A percentile compares a stretch with the other conserved stretches of the same genome.
Conservation (phyloP, 305 asterid genomes). For the Fraxinus albicans region DNA sequence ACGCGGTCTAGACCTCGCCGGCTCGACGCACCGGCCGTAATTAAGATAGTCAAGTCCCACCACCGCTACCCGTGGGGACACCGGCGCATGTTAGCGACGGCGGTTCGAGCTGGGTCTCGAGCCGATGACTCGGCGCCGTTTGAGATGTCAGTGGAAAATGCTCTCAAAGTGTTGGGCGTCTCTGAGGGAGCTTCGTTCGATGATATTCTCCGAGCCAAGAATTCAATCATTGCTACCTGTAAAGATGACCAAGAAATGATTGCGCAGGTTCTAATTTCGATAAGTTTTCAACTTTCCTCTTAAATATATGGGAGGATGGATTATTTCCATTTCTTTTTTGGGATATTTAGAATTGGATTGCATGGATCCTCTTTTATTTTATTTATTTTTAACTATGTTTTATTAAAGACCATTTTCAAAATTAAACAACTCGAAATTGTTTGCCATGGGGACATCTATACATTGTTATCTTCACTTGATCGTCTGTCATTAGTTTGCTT, state of each 20-base stretch:
- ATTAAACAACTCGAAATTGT: neutral
- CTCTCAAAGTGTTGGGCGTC: slow-evolving; percentile 79
- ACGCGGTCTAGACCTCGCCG: slow-evolving; percentile 23
- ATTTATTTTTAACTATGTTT: neutral
- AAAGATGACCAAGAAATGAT: slow-evolving; percentile 73
- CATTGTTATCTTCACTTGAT: neutral
- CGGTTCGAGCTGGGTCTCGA: slow-evolving; percentile 70
- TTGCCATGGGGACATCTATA: neutral
- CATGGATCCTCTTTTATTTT: neutral
- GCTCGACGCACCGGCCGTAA: slow-evolving; percentile 5
- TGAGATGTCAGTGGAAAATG: slow-evolving; percentile 97
- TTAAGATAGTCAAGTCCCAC: slow-evolving; percentile 33
- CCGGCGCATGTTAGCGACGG: slow-evolving; percentile 48
- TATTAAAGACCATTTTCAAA: neutral
- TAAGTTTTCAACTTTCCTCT: neutral
- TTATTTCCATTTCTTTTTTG: neutral
- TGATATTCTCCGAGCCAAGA: slow-evolving; percentile 90
- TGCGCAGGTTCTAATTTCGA: slow-evolving; percentile 47
- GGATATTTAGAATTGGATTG: slow-evolving; percentile 21
- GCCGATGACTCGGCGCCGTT: slow-evolving; percentile 93
- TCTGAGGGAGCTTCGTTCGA: slow-evolving; percentile 92
- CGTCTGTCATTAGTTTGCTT: neutral
- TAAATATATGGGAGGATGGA: neutral
- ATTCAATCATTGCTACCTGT: slow-evolving; percentile 60
- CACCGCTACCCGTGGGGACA: slow-evolving; percentile 32